Conservation (phyloP, 768 basidiomycete genomes). For the Russula virescens region DNA sequence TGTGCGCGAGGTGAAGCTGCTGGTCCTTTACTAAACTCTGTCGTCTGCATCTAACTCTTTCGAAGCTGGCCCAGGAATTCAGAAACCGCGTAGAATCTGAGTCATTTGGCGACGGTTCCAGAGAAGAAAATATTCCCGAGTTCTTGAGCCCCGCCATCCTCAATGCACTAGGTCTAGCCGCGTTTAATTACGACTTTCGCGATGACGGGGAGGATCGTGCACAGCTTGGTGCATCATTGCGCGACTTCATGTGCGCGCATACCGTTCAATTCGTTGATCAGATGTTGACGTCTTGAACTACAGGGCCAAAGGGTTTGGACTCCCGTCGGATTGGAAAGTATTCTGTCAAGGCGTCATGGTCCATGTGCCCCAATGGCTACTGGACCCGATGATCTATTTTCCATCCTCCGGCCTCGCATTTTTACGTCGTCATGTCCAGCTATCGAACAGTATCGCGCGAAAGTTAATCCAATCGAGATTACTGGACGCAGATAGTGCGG, state of each 20-base stretch:
- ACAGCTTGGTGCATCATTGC: slow-evolving; percentile 12
- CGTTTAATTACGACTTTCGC: slow-evolving; percentile 18
- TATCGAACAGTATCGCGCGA: slow-evolving; percentile 13
- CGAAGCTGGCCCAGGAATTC: slow-evolving; percentile 11
- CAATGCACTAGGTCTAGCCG: slow-evolving; percentile 16
- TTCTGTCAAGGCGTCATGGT: slow-evolving; percentile 18
- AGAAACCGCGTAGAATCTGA: background rate
- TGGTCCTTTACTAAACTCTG: background rate
- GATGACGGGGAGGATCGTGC: slow-evolving; percentile 10
- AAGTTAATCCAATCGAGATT: slow-evolving; percentile 10
- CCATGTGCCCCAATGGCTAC: slow-evolving; percentile 5
- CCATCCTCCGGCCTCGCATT: slow-evolving; percentile 18
- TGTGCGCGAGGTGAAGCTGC: slow-evolving; percentile 13
- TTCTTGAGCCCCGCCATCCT: slow-evolving; percentile 15
- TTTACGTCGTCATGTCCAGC: slow-evolving; percentile 13
- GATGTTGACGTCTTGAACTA: background rate
- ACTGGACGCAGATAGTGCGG: background rate
- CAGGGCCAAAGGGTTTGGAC: slow-evolving; percentile 22
- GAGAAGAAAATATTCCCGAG: slow-evolving; percentile 15
- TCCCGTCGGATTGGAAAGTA: slow-evolving; percentile 19
- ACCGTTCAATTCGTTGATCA: background rate
- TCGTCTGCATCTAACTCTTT: background rate
- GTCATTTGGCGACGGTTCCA: background rate
- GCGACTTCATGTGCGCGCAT: slow-evolving; percentile 16
- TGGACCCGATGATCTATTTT: slow-evolving; percentile 12